Percentiles rank a stretch among this genome's conserved stretches.
phyloP scores from a whole-genome alignment of 306 rosid species.

The Adenanthera pavonina region DNA sequence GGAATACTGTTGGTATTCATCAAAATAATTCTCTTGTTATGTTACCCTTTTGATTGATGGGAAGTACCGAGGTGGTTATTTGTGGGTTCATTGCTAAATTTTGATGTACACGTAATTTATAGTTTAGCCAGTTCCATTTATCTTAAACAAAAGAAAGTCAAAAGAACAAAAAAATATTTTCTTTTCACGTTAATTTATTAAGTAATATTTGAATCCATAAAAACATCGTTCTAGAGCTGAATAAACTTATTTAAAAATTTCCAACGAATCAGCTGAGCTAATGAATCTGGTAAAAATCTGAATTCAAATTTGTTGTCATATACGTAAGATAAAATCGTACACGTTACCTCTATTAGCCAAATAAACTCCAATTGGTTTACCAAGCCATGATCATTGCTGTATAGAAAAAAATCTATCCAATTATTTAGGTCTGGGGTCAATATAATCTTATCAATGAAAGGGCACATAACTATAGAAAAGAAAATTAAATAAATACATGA shows the following conservation, averaged over 20 bases:
- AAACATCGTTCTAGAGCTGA: not conserved
- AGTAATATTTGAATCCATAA: not conserved
- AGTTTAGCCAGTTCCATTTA: not conserved
- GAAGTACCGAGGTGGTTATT: no score
- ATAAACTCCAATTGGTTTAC: not conserved
- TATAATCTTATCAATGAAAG: conserved; percentile 2
- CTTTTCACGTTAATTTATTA: not conserved
- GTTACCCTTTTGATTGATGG: no score
- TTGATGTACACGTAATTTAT: not conserved
- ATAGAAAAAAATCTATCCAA: not conserved
- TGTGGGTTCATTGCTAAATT: not conserved
- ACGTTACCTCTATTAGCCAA: not conserved
- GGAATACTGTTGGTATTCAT: no score
- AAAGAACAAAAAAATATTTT: not conserved
- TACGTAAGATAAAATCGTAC: not conserved
- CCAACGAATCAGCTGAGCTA: not conserved
- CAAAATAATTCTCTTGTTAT: no score
- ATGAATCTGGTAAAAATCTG: not conserved
- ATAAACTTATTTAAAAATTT: not conserved
- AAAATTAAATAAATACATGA: not conserved
- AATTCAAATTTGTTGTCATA: not conserved
- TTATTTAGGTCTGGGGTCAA: conserved; percentile 4
- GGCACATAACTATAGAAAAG: not conserved
- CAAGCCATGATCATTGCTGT: not conserved
- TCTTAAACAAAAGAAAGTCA: not conserved